phyloP scores from a whole-genome alignment of 108 stramenopile species.

The Epithemia pelagica region DNA sequence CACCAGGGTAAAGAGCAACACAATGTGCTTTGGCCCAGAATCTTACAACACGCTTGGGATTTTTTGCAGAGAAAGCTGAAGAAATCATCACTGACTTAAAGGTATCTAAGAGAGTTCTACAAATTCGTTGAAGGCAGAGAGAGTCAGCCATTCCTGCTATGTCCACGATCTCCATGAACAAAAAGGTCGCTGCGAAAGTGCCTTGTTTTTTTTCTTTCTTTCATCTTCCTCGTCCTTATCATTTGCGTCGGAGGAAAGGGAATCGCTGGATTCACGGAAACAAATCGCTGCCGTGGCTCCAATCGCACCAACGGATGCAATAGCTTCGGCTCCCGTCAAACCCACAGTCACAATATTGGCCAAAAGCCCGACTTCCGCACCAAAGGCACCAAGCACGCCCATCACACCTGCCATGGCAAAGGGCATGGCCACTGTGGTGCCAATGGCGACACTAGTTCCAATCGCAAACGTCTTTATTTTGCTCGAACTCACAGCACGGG shows the following conservation, averaged over 20 bases:
- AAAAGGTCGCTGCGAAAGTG: conserved; percentile 34
- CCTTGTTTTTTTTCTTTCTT: background rate
- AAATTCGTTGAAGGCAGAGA: too few species aligned
- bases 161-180: conserved; percentile 33
- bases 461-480: conserved; percentile 48
- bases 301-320: conserved; percentile 34
- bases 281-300: conserved; percentile 34
- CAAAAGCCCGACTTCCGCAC: conserved; percentile 29
- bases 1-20: too few species aligned
- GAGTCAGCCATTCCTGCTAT: too few species aligned
- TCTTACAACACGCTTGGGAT: too few species aligned
- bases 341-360: conserved; percentile 26
- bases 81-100: too few species aligned
- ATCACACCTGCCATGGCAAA: conserved; percentile 40
- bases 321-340: conserved; percentile 30
- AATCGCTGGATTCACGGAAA: conserved; percentile 19
- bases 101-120: too few species aligned
- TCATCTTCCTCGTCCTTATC: conserved; percentile 16
- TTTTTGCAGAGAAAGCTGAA: too few species aligned
- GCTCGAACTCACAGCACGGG: conserved; percentile 31
- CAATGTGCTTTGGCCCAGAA: too few species aligned
- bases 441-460: conserved; percentile 33
- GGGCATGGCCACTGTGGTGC: conserved; percentile 47
- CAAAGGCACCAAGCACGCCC: conserved; percentile 30
- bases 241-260: conserved; percentile 20